Evolutionary conservation across 2,329 filamentous ascomycete species (phyloP).

Genomic region (Aureobasidium sp.): DNA sequence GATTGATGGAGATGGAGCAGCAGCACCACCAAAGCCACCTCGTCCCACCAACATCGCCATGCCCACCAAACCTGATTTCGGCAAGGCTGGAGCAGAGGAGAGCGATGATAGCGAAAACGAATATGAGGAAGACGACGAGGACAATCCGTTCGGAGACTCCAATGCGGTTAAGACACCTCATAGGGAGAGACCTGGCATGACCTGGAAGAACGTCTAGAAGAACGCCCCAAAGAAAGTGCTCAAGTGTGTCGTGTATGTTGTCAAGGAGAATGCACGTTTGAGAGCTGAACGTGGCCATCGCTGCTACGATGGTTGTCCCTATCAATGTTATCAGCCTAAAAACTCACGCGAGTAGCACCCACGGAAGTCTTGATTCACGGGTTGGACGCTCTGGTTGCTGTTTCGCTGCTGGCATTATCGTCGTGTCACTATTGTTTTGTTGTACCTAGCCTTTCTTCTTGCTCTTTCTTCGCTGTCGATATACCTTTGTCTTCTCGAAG

Average conservation of each 20-base stretch:
- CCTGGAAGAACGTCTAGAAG: constrained; percentile 30
- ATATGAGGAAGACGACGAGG: constrained; percentile 62
- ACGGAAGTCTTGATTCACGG: neutral
- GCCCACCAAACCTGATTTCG: constrained; percentile 24
- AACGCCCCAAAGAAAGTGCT: neutral
- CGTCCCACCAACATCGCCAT: constrained; percentile 38
- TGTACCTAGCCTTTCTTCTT: neutral
- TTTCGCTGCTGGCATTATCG: neutral
- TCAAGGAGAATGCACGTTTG: no score
- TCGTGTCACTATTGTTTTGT: neutral
- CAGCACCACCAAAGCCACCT: constrained; percentile 42
- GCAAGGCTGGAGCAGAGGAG: constrained; percentile 20
- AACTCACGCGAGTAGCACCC: neutral
- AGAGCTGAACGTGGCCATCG: no score
- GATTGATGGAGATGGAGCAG: constrained; percentile 28
- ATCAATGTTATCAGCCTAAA: neutral
- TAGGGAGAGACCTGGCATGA: constrained; percentile 31
- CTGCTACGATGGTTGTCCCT: neutral
- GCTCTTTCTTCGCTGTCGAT: neutral
- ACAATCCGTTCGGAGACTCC: constrained; percentile 78
- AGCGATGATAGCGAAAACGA: constrained; percentile 49
- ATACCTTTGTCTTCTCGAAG: neutral
- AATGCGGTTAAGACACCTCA: constrained; percentile 58
- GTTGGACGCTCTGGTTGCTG: no score
- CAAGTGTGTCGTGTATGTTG: no score